These are phyloP conservation scores for Chionographis japonica DNA, from an alignment of 106 monocot genomes.

Conservation along the genomic window DNA sequence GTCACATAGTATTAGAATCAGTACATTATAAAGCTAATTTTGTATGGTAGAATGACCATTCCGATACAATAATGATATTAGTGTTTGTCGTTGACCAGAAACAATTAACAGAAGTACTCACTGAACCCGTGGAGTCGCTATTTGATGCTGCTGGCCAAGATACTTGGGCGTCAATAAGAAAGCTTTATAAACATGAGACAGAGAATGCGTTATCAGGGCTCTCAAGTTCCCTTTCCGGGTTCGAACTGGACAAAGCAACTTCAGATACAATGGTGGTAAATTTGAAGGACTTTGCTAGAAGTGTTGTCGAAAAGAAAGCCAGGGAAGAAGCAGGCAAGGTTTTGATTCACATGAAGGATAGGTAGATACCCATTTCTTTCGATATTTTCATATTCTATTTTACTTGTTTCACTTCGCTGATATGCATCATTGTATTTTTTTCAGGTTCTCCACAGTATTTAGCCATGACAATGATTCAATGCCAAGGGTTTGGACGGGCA, in stretches of 20 bases:
- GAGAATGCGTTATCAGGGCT: slow-evolving; percentile 36
- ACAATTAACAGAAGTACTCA: slow-evolving; percentile 39
- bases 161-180: slow-evolving; percentile 69
- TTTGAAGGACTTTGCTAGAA: slow-evolving; percentile 43
- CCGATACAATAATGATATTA: not conserved
- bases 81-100: slow-evolving; percentile 22
- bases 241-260: slow-evolving; percentile 45
- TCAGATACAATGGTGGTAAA: slow-evolving; percentile 39
- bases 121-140: slow-evolving; percentile 47
- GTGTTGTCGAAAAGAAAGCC: slow-evolving; percentile 54
- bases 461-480: slow-evolving; percentile 72
- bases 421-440: slow-evolving; percentile 3
- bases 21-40: too few species aligned
- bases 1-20: too few species aligned
- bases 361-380: slow-evolving; percentile 24
- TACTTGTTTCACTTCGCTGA: not conserved
- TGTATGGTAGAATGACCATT: not conserved
- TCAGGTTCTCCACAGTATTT: slow-evolving; percentile 63
- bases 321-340: slow-evolving; percentile 67
- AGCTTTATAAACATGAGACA: slow-evolving; percentile 39
- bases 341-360: slow-evolving; percentile 70
- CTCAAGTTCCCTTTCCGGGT: slow-evolving; percentile 44
- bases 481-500: slow-evolving; percentile 73
- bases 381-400: slow-evolving; percentile 1
- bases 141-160: slow-evolving; percentile 46